Base-by-base conservation (phyloP, 208 protist genomes). In the Phytomonas sp. region DNA sequence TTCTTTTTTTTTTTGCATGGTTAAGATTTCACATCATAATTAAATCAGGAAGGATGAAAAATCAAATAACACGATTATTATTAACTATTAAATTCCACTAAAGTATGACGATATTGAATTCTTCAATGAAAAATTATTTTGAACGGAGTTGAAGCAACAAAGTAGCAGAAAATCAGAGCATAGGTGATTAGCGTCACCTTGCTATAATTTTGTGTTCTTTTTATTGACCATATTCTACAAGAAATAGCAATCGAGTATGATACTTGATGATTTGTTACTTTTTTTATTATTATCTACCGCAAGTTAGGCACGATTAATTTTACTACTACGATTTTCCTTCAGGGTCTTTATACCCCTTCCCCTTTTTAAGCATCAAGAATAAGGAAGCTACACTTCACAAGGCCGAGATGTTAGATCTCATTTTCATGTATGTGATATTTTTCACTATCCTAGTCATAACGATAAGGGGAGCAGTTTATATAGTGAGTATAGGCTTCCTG, bases 401-500 rank as follows among this genome's bases (percentile, higher is more conserved):
- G 8, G 43, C 23, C 5, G 23, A n/a, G 30, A n/a, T 72, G 60
- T 43, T 15, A 26, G 68, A 56, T n/a, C 28, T 37, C 11, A 23
- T 63, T 31, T 63, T 31, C 15, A 23, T 29, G 40, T 51, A 6
- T 20, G 40, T 15, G 13, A 51, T 51, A 6, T 6, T 15, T 17
- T 51, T 83, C 8, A 33, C 79, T 13, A 62, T 66, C 11, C 28
- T 78, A 30, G 77, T 67, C 8, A 61, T 82, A 26, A 46, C 72
- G 0, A 67, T 85, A 26, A 63, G 77, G 62, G 84, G 87, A 17
- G 74, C 80, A 23, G 67, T 79, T 11, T 61, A 40, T 61, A 81
- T 92, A 66, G 73, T 79, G 7, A 32, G 60, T 17, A 75, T 66
- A 32, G 87, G 84, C 29, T 89, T 87, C 66, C 62, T 92, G 63